phyloP scores from a whole-genome alignment of 805 yeast species.

The Metschnikowia anglica region DNA sequence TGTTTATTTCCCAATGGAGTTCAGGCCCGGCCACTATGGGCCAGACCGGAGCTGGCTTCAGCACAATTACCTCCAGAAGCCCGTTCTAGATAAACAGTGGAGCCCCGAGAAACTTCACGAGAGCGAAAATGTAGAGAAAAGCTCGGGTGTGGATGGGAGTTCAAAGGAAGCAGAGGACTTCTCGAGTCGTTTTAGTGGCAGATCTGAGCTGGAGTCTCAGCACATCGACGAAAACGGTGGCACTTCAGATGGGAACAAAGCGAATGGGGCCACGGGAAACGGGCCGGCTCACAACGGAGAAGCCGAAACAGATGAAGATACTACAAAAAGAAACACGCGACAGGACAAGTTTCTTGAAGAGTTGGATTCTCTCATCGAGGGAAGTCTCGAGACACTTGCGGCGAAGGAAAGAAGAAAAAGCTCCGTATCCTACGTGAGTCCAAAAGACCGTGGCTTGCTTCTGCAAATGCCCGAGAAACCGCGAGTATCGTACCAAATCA shows the following conservation, averaged over 20 bases:
- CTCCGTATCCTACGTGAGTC: slow-evolving; percentile 17
- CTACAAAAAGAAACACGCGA: background rate
- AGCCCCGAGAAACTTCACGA: slow-evolving; percentile 9
- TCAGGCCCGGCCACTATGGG: slow-evolving; percentile 27
- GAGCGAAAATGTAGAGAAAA: background rate
- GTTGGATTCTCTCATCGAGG: slow-evolving; percentile 31
- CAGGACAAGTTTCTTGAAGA: slow-evolving; percentile 26
- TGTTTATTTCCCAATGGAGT: slow-evolving; percentile 38
- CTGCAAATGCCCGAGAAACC: slow-evolving; percentile 16
- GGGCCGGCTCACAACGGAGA: background rate
- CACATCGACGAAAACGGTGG: no score
- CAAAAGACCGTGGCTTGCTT: slow-evolving; percentile 14
- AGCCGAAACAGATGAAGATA: slow-evolving; percentile 4
- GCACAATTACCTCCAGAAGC: slow-evolving; percentile 28
- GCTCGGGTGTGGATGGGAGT: background rate
- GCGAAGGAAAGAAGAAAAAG: slow-evolving; percentile 35
- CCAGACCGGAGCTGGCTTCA: slow-evolving; percentile 29
- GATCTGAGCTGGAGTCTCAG: no score
- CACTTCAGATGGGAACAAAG: no score
- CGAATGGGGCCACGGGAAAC: background rate
- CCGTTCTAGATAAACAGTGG: slow-evolving; percentile 34
- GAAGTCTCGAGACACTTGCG: slow-evolving; percentile 35
- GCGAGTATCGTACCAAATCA: slow-evolving; percentile 29
- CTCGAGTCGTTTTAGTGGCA: no score
- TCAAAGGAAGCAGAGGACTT: background rate